Conservation (phyloP, 2,329 filamentous ascomycete species). For the Botrytis cinerea region DNA sequence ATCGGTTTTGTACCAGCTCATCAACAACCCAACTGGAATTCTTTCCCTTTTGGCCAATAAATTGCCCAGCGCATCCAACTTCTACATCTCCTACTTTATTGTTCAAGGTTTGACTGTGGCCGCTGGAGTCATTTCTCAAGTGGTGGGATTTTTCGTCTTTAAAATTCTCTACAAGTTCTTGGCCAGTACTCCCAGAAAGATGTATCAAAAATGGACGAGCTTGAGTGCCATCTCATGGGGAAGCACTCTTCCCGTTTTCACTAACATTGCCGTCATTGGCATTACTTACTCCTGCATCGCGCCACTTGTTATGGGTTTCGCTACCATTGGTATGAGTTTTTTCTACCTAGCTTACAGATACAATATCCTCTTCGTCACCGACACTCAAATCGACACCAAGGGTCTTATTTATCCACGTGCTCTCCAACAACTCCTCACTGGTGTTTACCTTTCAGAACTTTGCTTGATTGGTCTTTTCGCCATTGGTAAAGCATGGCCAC, state of each 20-base stretch:
- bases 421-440: slow-evolving; percentile 80
- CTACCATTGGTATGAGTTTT: slow-evolving; percentile 72
- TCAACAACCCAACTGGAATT: slow-evolving; percentile 60
- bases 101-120: slow-evolving; percentile 85
- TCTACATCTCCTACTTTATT: slow-evolving; percentile 94
- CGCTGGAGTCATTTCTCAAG: slow-evolving; percentile 72
- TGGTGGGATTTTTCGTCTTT: slow-evolving; percentile 71
- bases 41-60: slow-evolving; percentile 69
- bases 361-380: slow-evolving; percentile 85
- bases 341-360: slow-evolving; percentile 91
- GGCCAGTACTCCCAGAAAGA: slow-evolving; percentile 74
- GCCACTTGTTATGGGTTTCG: slow-evolving; percentile 81
- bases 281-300: slow-evolving; percentile 87
- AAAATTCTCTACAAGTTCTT: slow-evolving; percentile 73
- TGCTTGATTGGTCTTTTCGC: slow-evolving; percentile 85
- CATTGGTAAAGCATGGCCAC: slow-evolving; percentile 65
- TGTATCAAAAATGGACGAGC: slow-evolving; percentile 75
- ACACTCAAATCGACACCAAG: slow-evolving; percentile 81
- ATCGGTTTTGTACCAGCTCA: slow-evolving; percentile 63
- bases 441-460: slow-evolving; percentile 79
- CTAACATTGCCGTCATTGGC: slow-evolving; percentile 76
- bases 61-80: slow-evolving; percentile 84
- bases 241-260: slow-evolving; percentile 77
- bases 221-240: slow-evolving; percentile 80
- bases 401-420: slow-evolving; percentile 86